phyloP scores from a whole-genome alignment of 2,329 filamentous ascomycete species.

The Microthyrium microscopicum region DNA sequence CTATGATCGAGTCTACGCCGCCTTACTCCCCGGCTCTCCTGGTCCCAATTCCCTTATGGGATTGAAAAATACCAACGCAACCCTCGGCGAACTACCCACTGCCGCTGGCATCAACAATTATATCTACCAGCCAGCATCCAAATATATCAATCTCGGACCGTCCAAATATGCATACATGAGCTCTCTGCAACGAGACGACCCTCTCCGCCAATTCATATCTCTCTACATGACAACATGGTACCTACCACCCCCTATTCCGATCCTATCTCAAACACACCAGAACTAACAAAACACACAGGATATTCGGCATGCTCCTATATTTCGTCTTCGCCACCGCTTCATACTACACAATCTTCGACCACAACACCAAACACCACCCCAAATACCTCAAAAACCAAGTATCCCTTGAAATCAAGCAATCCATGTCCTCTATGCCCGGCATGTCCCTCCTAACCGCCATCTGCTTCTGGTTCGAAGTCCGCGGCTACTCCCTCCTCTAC shows the following conservation, averaged over 20 bases:
- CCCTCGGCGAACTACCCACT: conserved; percentile 24
- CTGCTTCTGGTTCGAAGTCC: conserved; percentile 68
- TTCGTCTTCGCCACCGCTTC: conserved; percentile 70
- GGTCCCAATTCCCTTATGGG: conserved; percentile 1
- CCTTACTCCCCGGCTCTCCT: conserved; percentile 44
- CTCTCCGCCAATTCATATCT: conserved; percentile 55
- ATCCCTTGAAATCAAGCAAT: conserved; percentile 66
- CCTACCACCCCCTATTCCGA: conserved; percentile 7
- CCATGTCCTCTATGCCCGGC: conserved; percentile 57
- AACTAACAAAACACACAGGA: conserved; percentile 33
- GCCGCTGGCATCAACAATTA: conserved; percentile 28
- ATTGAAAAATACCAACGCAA: conserved; percentile 31
- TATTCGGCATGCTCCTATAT: conserved; percentile 74
- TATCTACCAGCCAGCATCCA: conserved; percentile 56
- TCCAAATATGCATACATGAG: conserved; percentile 65
- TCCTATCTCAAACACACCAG: neutral
- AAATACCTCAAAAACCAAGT: conserved; percentile 95
- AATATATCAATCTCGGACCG: conserved; percentile 53
- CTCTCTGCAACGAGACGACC: conserved; percentile 59
- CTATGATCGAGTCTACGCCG: conserved; percentile 65
- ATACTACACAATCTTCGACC: conserved; percentile 82
- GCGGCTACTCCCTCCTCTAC: conserved; percentile 76
- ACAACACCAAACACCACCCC: conserved; percentile 72
- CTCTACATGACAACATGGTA: conserved; percentile 81
- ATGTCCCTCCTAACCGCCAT: conserved; percentile 72